phyloP scores from a whole-genome alignment of 129 eudicot species.

The Gnaphalium uliginosum region DNA sequence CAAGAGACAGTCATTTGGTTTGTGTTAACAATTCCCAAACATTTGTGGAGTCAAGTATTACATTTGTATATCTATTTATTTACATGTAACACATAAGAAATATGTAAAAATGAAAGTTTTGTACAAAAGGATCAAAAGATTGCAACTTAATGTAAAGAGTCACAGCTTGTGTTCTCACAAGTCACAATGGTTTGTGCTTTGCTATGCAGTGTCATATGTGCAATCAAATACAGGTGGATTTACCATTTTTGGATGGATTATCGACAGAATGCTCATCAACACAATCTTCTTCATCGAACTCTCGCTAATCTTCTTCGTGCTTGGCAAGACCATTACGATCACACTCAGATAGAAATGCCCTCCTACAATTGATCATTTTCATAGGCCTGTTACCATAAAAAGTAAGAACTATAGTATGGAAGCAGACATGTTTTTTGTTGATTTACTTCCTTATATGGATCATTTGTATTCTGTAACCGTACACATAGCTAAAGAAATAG shows the following conservation, averaged over 20 bases:
- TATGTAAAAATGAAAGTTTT: too few species aligned
- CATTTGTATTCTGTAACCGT: not conserved
- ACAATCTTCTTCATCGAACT: conserved; percentile 65
- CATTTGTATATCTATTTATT: too few species aligned
- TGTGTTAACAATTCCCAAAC: conserved; percentile 5
- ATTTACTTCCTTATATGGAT: not conserved
- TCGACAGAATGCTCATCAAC: conserved; percentile 55
- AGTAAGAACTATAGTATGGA: not conserved
- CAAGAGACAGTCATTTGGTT: conserved; percentile 63
- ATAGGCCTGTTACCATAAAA: too few species aligned
- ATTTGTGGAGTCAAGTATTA: not conserved
- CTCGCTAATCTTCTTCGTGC: conserved; percentile 54
- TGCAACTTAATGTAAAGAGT: not conserved
- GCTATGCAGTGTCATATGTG: conserved; percentile 54
- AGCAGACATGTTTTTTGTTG: conserved; percentile 5
- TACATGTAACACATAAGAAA: too few species aligned
- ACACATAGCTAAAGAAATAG: not conserved
- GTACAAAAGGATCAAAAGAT: not conserved
- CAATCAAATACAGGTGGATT: conserved; percentile 69
- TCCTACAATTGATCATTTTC: too few species aligned
- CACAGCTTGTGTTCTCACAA: not conserved
- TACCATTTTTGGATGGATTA: conserved; percentile 66
- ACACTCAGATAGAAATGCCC: conserved; percentile 8
- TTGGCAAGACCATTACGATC: conserved; percentile 50
- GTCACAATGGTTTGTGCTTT: not conserved